phyloP scores from a whole-genome alignment of 495 filamentous ascomycete species.

The Hypoxylon crocopeplum region DNA sequence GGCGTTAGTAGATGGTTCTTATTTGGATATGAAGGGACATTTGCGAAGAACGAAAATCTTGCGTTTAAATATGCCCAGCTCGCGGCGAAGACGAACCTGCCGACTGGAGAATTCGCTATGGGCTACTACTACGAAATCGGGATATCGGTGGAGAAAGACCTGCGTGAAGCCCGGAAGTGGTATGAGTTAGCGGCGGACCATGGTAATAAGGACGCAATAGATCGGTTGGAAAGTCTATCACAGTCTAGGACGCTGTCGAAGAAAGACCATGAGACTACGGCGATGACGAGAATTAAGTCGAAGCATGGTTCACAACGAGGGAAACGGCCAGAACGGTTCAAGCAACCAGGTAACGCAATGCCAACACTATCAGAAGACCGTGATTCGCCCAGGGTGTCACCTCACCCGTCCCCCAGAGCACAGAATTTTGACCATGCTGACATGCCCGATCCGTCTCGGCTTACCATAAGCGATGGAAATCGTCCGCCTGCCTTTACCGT shows the following conservation, averaged over 20 bases:
- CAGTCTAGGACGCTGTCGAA: slow-evolving; percentile 86
- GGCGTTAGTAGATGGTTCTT: slow-evolving; percentile 99
- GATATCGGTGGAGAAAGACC: slow-evolving; percentile 79
- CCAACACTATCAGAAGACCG: slow-evolving; percentile 57
- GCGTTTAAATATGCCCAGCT: slow-evolving; percentile 90
- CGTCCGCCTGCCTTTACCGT: slow-evolving; percentile 54
- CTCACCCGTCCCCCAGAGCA: slow-evolving; percentile 44
- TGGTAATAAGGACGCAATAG: slow-evolving; percentile 88
- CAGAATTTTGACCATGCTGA: slow-evolving; percentile 51
- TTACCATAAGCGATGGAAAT: slow-evolving; percentile 52
- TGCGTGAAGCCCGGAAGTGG: slow-evolving; percentile 86
- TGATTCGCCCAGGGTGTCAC: slow-evolving; percentile 35
- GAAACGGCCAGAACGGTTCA: slow-evolving; percentile 70
- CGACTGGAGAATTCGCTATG: slow-evolving; percentile 95
- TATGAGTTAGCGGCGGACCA: slow-evolving; percentile 89
- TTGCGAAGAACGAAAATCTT: slow-evolving; percentile 92
- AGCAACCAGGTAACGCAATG: slow-evolving; percentile 51
- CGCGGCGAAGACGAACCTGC: slow-evolving; percentile 77
- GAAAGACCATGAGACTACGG: slow-evolving; percentile 90
- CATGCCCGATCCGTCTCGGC: slow-evolving; percentile 72
- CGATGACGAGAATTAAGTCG: slow-evolving; percentile 88
- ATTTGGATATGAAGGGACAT: slow-evolving; percentile 88
- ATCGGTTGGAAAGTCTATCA: slow-evolving; percentile 82
- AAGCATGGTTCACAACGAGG: slow-evolving; percentile 87
- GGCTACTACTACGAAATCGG: slow-evolving; percentile 98